Evolutionary conservation across 305 asterid genomes (phyloP), one percentile per base, ranked within the genome.

Genomic region (Solanum aculeatissimum): DNA sequence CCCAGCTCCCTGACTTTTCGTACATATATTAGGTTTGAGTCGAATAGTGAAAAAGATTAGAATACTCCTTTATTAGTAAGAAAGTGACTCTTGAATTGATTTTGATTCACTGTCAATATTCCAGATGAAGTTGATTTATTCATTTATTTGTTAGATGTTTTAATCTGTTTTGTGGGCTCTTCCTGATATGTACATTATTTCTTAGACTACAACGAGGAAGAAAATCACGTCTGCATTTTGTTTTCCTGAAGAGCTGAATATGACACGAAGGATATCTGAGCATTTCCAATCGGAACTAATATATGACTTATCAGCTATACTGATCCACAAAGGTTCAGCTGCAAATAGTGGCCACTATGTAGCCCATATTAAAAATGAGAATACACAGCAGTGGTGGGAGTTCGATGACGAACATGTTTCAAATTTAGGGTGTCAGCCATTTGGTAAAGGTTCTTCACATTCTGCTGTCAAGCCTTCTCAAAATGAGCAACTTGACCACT

Each of bases 281-380:
- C 86, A 88, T 87, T 90, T 92, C 70, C 91, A 88, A 66, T 85
- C 89, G 82, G 95, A 93, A 85, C 84, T 91, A 86, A 85, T 93
- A 53, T 97, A 94, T 87, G 98, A 97, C 87, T 90, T 97, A 91
- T 94, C 99, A 85, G 99, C 99, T 86, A 92, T 97, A 19, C 90
- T 97, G 90, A 91, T 97, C 88, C 99, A 97, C 95, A 97, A 94
- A 91, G 99, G 99, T 60, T 87, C 98, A 84, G 98, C 98, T 87
- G 99, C 91, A 84, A 93, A 93, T 85, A 95, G 97, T 91, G 99
- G 99, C 88, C 99, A 97, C 78, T 97, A 97, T 87, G 90, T 95
- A 63, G 99, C 98, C 75, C 96, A 95, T 89, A 91, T 97, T 88
- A 97, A 90, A 95, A 97, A 97, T 85, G 92, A 91, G 83, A 92